Percentiles rank a stretch among this genome's conserved stretches.
Conservation (phyloP, 169 alveolate species). For the Perkinsus olseni region DNA sequence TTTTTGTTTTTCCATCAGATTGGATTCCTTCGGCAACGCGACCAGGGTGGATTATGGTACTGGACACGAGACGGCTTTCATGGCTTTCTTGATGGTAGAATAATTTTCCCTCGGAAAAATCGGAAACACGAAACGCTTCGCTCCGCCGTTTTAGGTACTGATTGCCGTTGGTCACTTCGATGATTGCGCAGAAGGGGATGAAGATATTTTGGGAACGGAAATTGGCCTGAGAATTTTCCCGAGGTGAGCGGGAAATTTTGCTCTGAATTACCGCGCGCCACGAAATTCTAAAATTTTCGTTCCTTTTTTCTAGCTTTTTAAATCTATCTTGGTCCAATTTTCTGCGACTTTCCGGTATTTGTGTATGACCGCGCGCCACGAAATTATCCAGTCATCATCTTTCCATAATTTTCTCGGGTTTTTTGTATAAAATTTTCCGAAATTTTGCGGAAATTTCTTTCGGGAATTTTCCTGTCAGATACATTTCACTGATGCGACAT, state of each 20-base stretch:
- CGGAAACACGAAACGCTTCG: not conserved
- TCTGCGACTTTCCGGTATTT: too few relatives aligned
- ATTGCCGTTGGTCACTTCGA: not conserved
- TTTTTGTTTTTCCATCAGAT: conserved; percentile 51
- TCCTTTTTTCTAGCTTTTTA: too few relatives aligned
- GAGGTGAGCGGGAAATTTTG: not conserved
- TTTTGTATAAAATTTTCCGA: too few relatives aligned
- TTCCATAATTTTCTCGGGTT: too few relatives aligned
- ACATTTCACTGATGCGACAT: conserved; percentile 83
- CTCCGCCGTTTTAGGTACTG: not conserved
- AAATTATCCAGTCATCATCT: too few relatives aligned
- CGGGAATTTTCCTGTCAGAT: conserved; percentile 55
- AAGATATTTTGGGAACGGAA: not conserved
- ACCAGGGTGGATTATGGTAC: conserved; percentile 95
- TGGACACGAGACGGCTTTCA: conserved; percentile 86
- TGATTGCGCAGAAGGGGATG: not conserved
- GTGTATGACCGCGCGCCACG: too few relatives aligned
- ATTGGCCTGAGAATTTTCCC: not conserved
- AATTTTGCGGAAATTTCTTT: too few relatives aligned
- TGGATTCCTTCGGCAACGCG: conserved; percentile 86
- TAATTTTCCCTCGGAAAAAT: too few relatives aligned
- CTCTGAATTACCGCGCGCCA: too few relatives aligned
- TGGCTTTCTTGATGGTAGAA: conserved; percentile 51
- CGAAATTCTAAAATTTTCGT: too few relatives aligned
- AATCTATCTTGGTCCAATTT: too few relatives aligned